Conservation (phyloP, 805 yeast species). For the Saturnispora ahearnii region DNA sequence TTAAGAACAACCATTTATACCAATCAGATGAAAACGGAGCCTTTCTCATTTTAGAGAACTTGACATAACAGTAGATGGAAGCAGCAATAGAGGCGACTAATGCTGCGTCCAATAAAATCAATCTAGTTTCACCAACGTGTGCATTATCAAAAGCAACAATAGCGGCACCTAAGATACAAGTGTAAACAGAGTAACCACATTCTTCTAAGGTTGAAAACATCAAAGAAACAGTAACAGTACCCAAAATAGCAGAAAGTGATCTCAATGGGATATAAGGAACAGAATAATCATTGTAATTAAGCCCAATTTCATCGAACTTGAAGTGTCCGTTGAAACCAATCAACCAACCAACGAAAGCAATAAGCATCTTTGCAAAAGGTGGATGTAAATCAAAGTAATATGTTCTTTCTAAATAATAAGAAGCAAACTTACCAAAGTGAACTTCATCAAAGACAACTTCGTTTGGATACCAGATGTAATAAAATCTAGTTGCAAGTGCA, state of each 20-base stretch:
- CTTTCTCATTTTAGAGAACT: conserved; percentile 62
- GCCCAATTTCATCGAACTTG: conserved; percentile 86
- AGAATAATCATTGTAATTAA: conserved; percentile 62
- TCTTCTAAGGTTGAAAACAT: conserved; percentile 82
- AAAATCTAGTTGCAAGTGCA: conserved; percentile 50
- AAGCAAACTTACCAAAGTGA: conserved; percentile 79
- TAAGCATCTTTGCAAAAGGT: conserved; percentile 89
- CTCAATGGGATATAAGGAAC: conserved; percentile 86
- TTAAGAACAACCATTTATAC: conserved; percentile 80
- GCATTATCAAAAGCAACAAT: conserved; percentile 84
- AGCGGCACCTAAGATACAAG: conserved; percentile 68
- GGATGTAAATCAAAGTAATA: conserved; percentile 97
- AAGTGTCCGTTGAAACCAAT: conserved; percentile 88
- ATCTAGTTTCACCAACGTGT: conserved; percentile 81
- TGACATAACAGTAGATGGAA: conserved; percentile 69
- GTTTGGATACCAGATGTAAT: conserved; percentile 51
- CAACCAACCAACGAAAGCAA: conserved; percentile 83
- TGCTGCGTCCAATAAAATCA: conserved; percentile 88
- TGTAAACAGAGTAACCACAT: conserved; percentile 66
- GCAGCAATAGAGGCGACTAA: conserved; percentile 75
- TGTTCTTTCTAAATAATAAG: conserved; percentile 78
- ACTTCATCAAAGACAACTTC: conserved; percentile 84
- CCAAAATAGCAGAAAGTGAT: conserved; percentile 68
- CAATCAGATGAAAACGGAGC: conserved; percentile 61
- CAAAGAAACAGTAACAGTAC: conserved; percentile 73